phyloP scores from a whole-genome alignment of 768 basidiomycete species.

The Leccinum fibrillosum region DNA sequence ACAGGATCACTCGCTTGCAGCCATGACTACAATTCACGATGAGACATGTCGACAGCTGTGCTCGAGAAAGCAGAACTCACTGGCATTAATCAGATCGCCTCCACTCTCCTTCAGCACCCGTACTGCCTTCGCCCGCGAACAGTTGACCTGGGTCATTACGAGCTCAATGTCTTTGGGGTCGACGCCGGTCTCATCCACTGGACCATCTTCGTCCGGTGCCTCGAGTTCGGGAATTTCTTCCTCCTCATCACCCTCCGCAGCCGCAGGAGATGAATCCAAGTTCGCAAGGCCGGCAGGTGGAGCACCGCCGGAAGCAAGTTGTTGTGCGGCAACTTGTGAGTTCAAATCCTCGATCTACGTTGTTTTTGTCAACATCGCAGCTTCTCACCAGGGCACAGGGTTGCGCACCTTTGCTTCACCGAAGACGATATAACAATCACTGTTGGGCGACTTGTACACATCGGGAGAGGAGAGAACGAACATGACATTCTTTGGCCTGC shows the following conservation, averaged over 20 bases:
- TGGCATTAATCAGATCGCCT: conserved; percentile 95
- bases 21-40: conserved; percentile 65
- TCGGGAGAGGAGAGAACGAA: conserved; percentile 93
- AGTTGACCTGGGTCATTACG: conserved; percentile 86
- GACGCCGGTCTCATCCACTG: conserved; percentile 82
- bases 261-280: conserved; percentile 50
- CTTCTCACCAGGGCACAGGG: conserved; percentile 7
- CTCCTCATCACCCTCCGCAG: conserved; percentile 55
- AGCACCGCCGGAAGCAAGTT: conserved; percentile 55
- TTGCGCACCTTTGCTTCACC: conserved; percentile 84
- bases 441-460: conserved; percentile 96
- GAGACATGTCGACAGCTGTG: conserved; percentile 9
- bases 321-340: conserved; percentile 77
- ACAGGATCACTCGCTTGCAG: conserved; percentile 75
- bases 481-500: conserved; percentile 94
- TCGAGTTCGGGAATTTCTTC: conserved; percentile 86
- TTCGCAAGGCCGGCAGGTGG: conserved; percentile 40
- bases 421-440: conserved; percentile 98
- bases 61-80: conserved; percentile 48
- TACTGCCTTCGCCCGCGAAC: conserved; percentile 89
- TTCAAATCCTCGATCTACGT: conserved; percentile 84
- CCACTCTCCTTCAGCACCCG: conserved; percentile 86
- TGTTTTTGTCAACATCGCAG: background rate
- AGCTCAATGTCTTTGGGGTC: conserved; percentile 95
- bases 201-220: conserved; percentile 75